Evolutionary conservation across 2,329 filamentous ascomycete species (phyloP), one percentile per base, ranked within the genome.

Genomic region (Pseudopithomyces maydicus): DNA sequence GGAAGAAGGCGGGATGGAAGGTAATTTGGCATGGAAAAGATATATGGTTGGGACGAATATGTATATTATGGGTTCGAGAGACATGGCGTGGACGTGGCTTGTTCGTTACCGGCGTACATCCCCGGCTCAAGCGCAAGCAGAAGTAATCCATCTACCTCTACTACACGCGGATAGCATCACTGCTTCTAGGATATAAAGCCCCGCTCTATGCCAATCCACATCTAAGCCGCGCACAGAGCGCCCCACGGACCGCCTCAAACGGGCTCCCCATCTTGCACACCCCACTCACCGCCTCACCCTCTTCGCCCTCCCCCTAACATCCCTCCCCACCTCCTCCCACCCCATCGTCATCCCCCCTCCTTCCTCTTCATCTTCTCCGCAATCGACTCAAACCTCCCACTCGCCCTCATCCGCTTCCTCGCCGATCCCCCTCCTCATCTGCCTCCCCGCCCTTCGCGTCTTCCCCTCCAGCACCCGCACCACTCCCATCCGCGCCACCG

Each of bases 341-440:
- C 45, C 45, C 45, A 48, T 12, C 11, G 45, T 43, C 7, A 33
- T 39, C 15, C 38, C 26, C 17, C 47, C 29, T 66, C 63, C 43
- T 64, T 63, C 45, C 67, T 66, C 26, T 71, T 70, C 14, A 64
- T 51, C 17, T 46, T 36, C 22, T 20, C 17, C 12, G 43, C 54
- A 35, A 56, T 39, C n/a, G 60, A 59, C 39, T 69, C 68, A 56
- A 73, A 70, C 0, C 42, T 47, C 15, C 69, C 68, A 47, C 65
- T 70, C 12, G 58, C 61, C 53, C 65, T 69, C 41, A 70, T 17
- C 22, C 65, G 66, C 57, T 73, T 73, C 4, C 38, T n/a, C 38
- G 17, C 38, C 38, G 38, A 17, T 15, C 38, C n/a, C 19, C 23
- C 64, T 68, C 56, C 72, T 73, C 2, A 60, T 62, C 5, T 67